Evolutionary conservation across 129 eudicot genomes (phyloP), one percentile per base, ranked within the genome.

Genomic region (Ambrosia artemisiifolia): DNA sequence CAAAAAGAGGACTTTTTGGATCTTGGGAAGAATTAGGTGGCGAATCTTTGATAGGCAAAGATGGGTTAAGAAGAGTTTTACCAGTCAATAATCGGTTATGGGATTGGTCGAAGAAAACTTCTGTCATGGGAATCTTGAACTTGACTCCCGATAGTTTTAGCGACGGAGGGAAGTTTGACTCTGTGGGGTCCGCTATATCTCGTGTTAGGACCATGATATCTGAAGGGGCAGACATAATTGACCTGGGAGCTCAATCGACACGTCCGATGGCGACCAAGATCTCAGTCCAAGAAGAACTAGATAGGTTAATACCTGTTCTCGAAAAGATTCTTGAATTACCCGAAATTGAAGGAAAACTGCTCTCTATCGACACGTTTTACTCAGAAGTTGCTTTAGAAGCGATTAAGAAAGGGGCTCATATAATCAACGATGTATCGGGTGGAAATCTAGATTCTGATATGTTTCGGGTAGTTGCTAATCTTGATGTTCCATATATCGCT

Each of bases 101-200:
- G 93, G 87, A 88, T 72, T 94, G 91, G 95, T 94, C 98, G n/a
- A n/a, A 48, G 33, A 90, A 82, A 77, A 90, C 96, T 63, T 84
- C 86, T 0, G 81, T 90, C 7, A 90, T 94, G 98, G 98, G 97
- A 7, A 82, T 93, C 69, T 81, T 93, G 49, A 93, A 93, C 72
- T 56, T 87, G 70, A 93, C 96, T 63, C 98, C 98, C 0, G 98
- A 94, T 84, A 94, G 98, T 75, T 94, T 94, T 70, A 94, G 98
- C 17, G 98, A 94, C 65, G 97, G 98, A 17, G 98, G 97, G 17
- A 88, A 88, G 72, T 94, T 83, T 73, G 79, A 86, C 34, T 80
- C 85, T 11, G 76, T 86, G 11, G 86, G 86, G 19, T 67, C 86
- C 44, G 96, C 96, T 64, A 86, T 88, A 62, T 85, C 89, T 53